Percentiles rank a stretch among this genome's conserved stretches.
phyloP scores from a whole-genome alignment of 352 stramenopile species.

The Pythium pyrilobum region DNA sequence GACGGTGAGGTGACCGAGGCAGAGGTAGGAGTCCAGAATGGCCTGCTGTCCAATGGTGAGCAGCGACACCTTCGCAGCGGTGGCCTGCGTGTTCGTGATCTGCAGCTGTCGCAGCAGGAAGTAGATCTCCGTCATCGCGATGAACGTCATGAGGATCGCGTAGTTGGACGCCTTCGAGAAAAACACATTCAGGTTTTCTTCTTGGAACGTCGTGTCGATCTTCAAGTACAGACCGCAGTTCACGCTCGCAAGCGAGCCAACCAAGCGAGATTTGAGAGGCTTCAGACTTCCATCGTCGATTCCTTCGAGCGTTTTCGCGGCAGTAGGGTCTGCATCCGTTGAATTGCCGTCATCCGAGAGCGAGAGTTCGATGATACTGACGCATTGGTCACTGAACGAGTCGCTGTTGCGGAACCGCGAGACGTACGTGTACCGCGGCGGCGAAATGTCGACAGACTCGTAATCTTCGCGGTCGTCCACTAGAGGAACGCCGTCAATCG shows the following conservation, averaged over 20 bases:
- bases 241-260: constrained; percentile 62
- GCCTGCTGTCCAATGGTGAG: constrained; percentile 83
- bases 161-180: constrained; percentile 77
- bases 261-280: constrained; percentile 28
- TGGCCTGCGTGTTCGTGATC: constrained; percentile 80
- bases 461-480: constrained; percentile 65
- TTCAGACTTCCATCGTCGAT: constrained; percentile 14
- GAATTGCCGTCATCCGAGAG: constrained; percentile 38
- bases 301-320: constrained; percentile 24
- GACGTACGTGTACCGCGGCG: constrained; percentile 72
- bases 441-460: constrained; percentile 67
- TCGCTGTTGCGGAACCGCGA: constrained; percentile 76
- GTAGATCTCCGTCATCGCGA: constrained; percentile 84
- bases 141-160: constrained; percentile 81
- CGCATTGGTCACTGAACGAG: constrained; percentile 79
- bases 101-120: constrained; percentile 81
- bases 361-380: constrained; percentile 76
- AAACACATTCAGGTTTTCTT: constrained; percentile 80
- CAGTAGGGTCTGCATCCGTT: constrained; percentile 1
- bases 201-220: constrained; percentile 69
- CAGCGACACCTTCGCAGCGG: constrained; percentile 74
- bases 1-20: constrained; percentile 93
- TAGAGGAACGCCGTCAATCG: constrained; percentile 56
- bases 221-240: constrained; percentile 76
- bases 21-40: constrained; percentile 93